Conservation (phyloP, 163 green algal genomes). For the Volvox carteri region DNA sequence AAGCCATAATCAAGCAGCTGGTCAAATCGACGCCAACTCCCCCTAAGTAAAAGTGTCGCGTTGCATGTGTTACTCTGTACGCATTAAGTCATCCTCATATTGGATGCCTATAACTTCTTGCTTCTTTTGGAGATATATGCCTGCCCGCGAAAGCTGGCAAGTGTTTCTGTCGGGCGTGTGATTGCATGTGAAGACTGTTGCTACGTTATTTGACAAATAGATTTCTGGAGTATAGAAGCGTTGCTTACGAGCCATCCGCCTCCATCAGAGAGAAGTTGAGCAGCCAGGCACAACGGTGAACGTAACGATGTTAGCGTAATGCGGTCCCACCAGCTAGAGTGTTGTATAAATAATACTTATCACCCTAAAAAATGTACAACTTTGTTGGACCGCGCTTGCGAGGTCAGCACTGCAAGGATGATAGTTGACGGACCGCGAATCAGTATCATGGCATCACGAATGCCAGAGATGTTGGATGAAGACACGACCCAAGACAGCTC, state of each 20-base stretch:
- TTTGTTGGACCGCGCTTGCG: not conserved
- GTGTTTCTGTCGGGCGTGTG: not conserved
- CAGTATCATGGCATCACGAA: not conserved
- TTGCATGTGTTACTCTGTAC: not conserved
- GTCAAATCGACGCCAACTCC: conserved; percentile 19
- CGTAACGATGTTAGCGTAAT: not conserved
- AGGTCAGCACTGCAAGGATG: not conserved
- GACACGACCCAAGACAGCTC: not conserved
- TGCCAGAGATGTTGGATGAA: not conserved
- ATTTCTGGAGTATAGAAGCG: no score
- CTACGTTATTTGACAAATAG: no score
- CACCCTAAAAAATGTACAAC: not conserved
- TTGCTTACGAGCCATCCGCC: not conserved
- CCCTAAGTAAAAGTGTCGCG: not conserved
- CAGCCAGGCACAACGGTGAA: not conserved
- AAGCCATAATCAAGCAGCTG: conserved; percentile 1
- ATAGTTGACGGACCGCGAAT: not conserved
- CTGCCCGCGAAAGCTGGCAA: not conserved
- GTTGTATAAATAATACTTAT: not conserved
- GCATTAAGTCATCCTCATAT: not conserved
- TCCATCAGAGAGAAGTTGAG: not conserved
- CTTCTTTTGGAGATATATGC: not conserved
- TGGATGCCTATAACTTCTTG: no score
- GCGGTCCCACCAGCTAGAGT: not conserved
- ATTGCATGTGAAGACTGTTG: not conserved